These are phyloP conservation scores for Saccharomyces pastorianus DNA, from an alignment of 1,139 yeast species.

Conservation along the genomic window DNA sequence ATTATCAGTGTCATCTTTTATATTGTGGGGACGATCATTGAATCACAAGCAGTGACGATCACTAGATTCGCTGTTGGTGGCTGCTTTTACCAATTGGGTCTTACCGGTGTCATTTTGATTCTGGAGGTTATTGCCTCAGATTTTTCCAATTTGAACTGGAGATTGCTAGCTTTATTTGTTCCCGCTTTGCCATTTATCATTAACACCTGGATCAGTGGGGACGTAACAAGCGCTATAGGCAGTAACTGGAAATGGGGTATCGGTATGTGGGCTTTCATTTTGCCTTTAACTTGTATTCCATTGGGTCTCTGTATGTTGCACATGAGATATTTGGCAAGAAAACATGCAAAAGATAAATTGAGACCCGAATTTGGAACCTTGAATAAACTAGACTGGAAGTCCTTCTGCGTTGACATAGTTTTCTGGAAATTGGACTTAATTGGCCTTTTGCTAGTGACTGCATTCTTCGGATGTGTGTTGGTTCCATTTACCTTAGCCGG, in stretches of 20 bases:
- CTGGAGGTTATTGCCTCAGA: conserved; percentile 54
- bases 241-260: conserved; percentile 57
- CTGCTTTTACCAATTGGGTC: conserved; percentile 60
- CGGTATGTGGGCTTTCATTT: conserved; percentile 68
- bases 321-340: conserved; percentile 46
- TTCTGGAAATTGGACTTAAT: conserved; percentile 49
- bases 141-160: conserved; percentile 58
- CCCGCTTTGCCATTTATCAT: conserved; percentile 64
- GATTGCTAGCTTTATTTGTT: conserved; percentile 49
- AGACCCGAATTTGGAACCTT: conserved; percentile 25
- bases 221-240: conserved; percentile 36
- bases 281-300: conserved; percentile 55
- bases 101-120: conserved; percentile 49
- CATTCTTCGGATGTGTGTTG: conserved; percentile 47
- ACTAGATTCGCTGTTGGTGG: conserved; percentile 63
- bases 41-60: conserved; percentile 53
- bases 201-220: conserved; percentile 65
- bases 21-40: conserved; percentile 57
- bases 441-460: conserved; percentile 44
- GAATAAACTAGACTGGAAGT: conserved; percentile 5
- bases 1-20: conserved; percentile 49
- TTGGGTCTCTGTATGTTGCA: conserved; percentile 42
- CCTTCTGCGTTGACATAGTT: conserved; percentile 29
- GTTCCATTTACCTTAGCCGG: conserved; percentile 53
- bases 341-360: conserved; percentile 36